Evolutionary conservation across 176 grass and related monocot species (phyloP).

Genomic region (Zoysia pacifica): DNA sequence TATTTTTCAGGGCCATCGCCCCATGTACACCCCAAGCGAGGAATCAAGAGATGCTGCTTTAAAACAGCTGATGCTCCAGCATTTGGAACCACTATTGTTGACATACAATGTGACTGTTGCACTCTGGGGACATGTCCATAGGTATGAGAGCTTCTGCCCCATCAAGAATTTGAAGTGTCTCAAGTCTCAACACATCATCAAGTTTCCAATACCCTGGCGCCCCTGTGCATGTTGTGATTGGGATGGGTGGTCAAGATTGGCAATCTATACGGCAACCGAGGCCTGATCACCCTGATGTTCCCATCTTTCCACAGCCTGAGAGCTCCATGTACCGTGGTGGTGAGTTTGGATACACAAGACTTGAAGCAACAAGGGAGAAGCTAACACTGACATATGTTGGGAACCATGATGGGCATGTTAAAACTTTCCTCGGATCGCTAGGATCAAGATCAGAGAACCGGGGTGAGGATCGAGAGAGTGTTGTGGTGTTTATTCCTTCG

Average conservation of each 20-base stretch:
- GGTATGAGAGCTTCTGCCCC: conserved; percentile 95
- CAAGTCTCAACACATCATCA: conserved; percentile 62
- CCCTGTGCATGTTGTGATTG: conserved; percentile 85
- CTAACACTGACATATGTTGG: conserved; percentile 73
- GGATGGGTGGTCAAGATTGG: conserved; percentile 90
- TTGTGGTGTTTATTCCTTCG: conserved; percentile 27
- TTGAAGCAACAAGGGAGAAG: conserved; percentile 81
- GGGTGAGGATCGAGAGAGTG: no score
- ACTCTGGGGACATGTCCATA: conserved; percentile 93
- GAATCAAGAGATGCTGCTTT: conserved; percentile 60
- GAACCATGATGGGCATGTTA: conserved; percentile 95
- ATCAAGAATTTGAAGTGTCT: conserved; percentile 76
- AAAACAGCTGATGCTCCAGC: conserved; percentile 70
- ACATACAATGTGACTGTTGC: conserved; percentile 90
- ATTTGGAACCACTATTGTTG: conserved; percentile 75
- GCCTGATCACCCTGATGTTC: conserved; percentile 58
- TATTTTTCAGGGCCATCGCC: conserved; percentile 90
- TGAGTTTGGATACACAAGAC: conserved; percentile 82
- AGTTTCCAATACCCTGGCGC: conserved; percentile 68
- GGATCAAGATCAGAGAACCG: no score
- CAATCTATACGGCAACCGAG: conserved; percentile 82
- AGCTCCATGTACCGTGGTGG: conserved; percentile 84
- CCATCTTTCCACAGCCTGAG: conserved; percentile 79
- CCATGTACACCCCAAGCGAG: conserved; percentile 89
- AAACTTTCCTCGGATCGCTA: no score